These are phyloP conservation scores for Daldinia bambusicola DNA, from an alignment of 495 filamentous ascomycete genomes.

Conservation along the genomic window DNA sequence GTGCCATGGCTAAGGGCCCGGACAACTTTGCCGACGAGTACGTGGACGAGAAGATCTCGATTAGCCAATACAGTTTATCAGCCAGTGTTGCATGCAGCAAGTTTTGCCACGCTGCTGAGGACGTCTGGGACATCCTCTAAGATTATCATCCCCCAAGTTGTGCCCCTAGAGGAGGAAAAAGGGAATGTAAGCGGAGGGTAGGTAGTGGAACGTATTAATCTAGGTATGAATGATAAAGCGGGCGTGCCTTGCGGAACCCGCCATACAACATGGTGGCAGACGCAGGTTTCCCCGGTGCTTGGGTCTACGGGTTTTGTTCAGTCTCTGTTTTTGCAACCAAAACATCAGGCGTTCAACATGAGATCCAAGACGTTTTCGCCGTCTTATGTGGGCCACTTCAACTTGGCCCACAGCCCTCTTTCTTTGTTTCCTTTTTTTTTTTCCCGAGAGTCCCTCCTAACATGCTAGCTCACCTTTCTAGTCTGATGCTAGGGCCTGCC, in stretches of 20 bases:
- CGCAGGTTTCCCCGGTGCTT: constrained; percentile 54
- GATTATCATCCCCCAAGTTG: constrained; percentile 9
- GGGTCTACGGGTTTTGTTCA: constrained; percentile 63
- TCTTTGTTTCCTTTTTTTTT: constrained; percentile 48
- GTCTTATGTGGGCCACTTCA: constrained; percentile 73
- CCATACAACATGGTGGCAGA: constrained; percentile 62
- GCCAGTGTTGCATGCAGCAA: constrained; percentile 98
- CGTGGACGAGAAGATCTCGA: constrained; percentile 96
- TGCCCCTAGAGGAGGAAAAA: constrained; percentile 28
- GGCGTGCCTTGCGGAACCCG: constrained; percentile 45
- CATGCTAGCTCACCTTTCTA: not conserved
- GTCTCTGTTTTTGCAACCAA: constrained; percentile 85
- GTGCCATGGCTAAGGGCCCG: constrained; percentile 95
- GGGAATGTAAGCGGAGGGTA: constrained; percentile 31
- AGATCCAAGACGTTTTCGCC: constrained; percentile 76
- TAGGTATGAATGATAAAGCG: constrained; percentile 41
- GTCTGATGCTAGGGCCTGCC: constrained; percentile 3
- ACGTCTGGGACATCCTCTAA: constrained; percentile 93
- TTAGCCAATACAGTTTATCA: constrained; percentile 96
- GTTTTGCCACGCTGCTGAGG: constrained; percentile 98
- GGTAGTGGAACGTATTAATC: constrained; percentile 40
- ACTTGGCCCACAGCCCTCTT: constrained; percentile 65
- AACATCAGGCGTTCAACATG: constrained; percentile 81
- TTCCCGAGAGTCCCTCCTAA: constrained; percentile 3
- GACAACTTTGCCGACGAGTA: constrained; percentile 95